Conservation (phyloP, 164 flowering plant genomes). For the Vitis rotundifolia region DNA sequence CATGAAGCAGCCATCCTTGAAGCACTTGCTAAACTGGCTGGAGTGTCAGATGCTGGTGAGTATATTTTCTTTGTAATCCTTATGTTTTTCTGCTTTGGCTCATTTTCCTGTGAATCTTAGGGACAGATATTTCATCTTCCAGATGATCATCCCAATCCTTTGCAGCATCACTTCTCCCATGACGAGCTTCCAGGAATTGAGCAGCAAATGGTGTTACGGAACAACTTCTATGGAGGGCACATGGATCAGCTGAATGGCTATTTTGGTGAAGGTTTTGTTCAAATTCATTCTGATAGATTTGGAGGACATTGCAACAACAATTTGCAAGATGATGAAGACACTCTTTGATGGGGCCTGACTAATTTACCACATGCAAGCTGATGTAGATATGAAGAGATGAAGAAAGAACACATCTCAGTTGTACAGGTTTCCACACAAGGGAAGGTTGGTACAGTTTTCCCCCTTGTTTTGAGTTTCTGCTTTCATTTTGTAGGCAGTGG, state of each 20-base stretch:
- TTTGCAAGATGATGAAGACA: slow-evolving; percentile 3
- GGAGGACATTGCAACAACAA: slow-evolving; percentile 5
- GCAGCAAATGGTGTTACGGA: neutral
- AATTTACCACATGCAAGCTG: slow-evolving; percentile 6
- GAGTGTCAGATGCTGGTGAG: slow-evolving; percentile 27
- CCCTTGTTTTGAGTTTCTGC: too few relatives aligned
- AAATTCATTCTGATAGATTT: neutral
- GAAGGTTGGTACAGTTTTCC: too few relatives aligned
- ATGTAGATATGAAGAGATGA: slow-evolving; percentile 9
- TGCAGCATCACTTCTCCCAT: neutral
- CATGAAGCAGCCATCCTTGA: slow-evolving; percentile 30
- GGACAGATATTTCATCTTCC: neutral
- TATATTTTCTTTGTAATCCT: slow-evolving; percentile 3
- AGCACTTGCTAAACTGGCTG: slow-evolving; percentile 29
- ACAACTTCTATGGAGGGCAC: slow-evolving; percentile 6
- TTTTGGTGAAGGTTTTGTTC: slow-evolving; percentile 5
- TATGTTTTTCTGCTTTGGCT: neutral
- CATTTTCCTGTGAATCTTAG: neutral
- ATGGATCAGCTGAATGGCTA: slow-evolving; percentile 9
- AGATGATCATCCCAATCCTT: slow-evolving; percentile 13
- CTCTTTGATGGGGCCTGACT: slow-evolving; percentile 2
- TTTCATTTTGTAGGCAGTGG: too few relatives aligned
- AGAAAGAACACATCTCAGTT: too few relatives aligned
- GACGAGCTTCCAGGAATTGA: neutral
- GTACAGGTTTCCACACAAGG: too few relatives aligned